A percentile compares a stretch with the other conserved stretches of the same genome.
Evolutionary conservation across 192 early-diverging fungal genomes (phyloP).

Genomic region (Coemansia sp.): DNA sequence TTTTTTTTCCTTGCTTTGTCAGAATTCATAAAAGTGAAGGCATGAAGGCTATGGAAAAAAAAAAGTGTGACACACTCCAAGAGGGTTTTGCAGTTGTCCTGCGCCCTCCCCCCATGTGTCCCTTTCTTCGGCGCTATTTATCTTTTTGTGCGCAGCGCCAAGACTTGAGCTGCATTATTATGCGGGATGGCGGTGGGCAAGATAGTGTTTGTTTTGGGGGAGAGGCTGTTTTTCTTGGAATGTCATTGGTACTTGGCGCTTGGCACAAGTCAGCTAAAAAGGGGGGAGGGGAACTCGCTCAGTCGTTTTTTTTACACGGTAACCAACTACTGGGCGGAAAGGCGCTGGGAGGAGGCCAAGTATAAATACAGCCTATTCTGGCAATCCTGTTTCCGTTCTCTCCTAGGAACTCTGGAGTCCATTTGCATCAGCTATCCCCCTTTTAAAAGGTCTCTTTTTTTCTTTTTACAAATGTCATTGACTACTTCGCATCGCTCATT

Average conservation of each 20-base stretch:
- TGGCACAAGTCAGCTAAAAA: background rate
- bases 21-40: background rate
- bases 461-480: slow-evolving; percentile 4
- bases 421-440: background rate
- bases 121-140: background rate
- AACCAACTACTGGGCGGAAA: background rate
- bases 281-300: background rate
- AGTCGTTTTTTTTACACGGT: background rate
- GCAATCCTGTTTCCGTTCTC: background rate
- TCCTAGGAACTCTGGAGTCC: background rate
- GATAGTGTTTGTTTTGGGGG: background rate
- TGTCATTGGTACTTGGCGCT: slow-evolving; percentile 2
- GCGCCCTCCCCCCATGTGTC: background rate
- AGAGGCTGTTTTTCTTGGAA: background rate
- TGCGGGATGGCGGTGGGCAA: background rate
- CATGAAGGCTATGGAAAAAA: too few relatives aligned
- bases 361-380: background rate
- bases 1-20: background rate
- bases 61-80: too few relatives aligned
- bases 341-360: background rate
- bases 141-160: slow-evolving; percentile 8
- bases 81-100: too few relatives aligned
- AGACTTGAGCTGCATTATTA: slow-evolving; percentile 9
- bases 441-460: background rate
- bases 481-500: slow-evolving; percentile 21